Conservation (phyloP, 1,139 yeast species). For the Taphrina populina region DNA sequence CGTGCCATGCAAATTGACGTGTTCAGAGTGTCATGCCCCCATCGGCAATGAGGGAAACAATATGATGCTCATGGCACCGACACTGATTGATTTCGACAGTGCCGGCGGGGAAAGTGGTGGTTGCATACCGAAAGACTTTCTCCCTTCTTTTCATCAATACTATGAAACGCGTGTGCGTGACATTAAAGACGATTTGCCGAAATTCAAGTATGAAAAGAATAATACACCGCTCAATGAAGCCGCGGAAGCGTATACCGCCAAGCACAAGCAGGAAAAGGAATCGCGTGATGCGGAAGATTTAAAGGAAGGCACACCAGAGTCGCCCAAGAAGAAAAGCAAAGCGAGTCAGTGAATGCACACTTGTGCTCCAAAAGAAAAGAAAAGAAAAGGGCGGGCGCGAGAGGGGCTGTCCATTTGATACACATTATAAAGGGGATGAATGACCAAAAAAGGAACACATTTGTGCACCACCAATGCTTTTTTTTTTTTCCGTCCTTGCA, state of each 20-base stretch:
- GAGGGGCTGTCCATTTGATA: too few relatives aligned
- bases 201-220: constrained; percentile 12
- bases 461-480: too few relatives aligned
- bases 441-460: too few relatives aligned
- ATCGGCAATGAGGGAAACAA: constrained; percentile 29
- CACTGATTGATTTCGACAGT: constrained; percentile 10
- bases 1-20: constrained; percentile 19
- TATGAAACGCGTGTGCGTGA: constrained; percentile 14
- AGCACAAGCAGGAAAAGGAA: constrained; percentile 33
- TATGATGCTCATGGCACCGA: constrained; percentile 25
- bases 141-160: constrained; percentile 28
- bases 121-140: constrained; percentile 15
- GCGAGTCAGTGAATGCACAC: too few relatives aligned
- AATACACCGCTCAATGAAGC: constrained; percentile 24
- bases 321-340: not conserved
- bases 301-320: too few relatives aligned
- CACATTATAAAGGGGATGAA: too few relatives aligned
- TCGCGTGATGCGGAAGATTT: constrained; percentile 31
- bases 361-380: too few relatives aligned
- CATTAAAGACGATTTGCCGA: constrained; percentile 29
- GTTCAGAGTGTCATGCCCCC: constrained; percentile 18
- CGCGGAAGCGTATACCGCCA: constrained; percentile 6
- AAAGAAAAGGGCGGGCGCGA: not conserved
- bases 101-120: constrained; percentile 1
- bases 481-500: too few relatives aligned